phyloP scores from a whole-genome alignment of 192 early-diverging fungal species.

The Coemansia sp. region DNA sequence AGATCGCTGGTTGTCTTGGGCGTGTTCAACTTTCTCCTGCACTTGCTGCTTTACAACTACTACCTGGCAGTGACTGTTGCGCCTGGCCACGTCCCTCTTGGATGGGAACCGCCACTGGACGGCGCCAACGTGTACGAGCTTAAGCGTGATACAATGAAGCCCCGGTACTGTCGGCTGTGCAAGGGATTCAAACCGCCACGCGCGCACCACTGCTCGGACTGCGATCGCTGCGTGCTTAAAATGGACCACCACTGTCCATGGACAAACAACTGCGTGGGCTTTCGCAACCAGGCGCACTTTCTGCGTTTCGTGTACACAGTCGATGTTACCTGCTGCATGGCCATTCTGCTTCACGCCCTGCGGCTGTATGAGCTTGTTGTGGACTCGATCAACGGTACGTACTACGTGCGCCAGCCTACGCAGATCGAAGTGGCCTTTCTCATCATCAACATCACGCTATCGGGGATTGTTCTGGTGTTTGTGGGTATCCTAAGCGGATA shows the following conservation, averaged over 20 bases:
- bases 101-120: constrained; percentile 44
- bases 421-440: constrained; percentile 69
- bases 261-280: constrained; percentile 82
- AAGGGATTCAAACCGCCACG: constrained; percentile 73
- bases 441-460: constrained; percentile 70
- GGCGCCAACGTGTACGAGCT: constrained; percentile 61
- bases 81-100: constrained; percentile 77
- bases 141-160: constrained; percentile 65
- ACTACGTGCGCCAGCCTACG: constrained; percentile 62
- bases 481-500: constrained; percentile 52
- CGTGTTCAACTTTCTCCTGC: constrained; percentile 77
- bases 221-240: constrained; percentile 76
- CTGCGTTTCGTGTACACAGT: constrained; percentile 61
- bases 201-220: constrained; percentile 76
- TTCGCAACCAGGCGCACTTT: constrained; percentile 74
- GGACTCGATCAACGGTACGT: constrained; percentile 50
- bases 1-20: constrained; percentile 55
- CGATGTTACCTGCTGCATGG: constrained; percentile 72
- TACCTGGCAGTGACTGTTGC: constrained; percentile 70
- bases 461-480: constrained; percentile 43
- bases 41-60: constrained; percentile 87
- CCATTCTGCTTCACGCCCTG: constrained; percentile 73
- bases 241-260: constrained; percentile 94
- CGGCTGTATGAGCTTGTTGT: constrained; percentile 66
- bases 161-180: constrained; percentile 69